Evolutionary conservation across 108 stramenopile genomes (phyloP), one percentile per base, ranked within the genome.

Genomic region (Conticribra weissflogii): DNA sequence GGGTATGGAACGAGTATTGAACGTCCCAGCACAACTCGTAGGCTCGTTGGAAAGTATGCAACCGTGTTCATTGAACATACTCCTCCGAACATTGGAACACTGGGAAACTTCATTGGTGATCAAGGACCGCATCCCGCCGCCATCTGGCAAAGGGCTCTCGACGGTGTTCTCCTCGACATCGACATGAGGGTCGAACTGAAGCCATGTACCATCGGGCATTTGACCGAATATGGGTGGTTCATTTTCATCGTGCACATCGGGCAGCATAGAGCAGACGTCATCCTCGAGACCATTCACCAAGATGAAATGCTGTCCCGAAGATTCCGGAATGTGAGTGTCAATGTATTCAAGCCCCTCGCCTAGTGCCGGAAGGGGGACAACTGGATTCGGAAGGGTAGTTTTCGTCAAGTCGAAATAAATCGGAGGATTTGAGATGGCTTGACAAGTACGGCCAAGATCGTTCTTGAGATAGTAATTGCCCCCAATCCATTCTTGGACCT

Each of bases 91-190:
- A 41, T 41, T 41, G 36, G 36, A 5, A 41, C 36, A 41, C 36
- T 9, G 5, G 5, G 36, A 9, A 12, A 41, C 36, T 5, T 41
- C 12, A 41, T 41, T 41, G 36, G 5, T 12, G 8, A 41, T 5
- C 5, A 41, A 9, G 12, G 36, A 12, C 8, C 5, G 36, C 12
- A 41, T 41, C 8, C 36, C 36, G 12, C 87, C 87, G 21, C 87
- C 87, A 74, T 88, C 84, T 15, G 34, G 24, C 19, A 83, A 33
- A 36, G 85, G 85, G 52, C n/a, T 53, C 1, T 85, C 84, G 2
- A 85, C 34, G 9, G 79, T 74, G 34, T 88, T 88, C 14, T 82
- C 81, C 27, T 36, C 54, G 4, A 87, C 55, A 3, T 31, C 36
- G 16, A 79, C 54, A 3, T 68, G 68, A 5, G 78, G 74, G 63